Evolutionary conservation across 768 basidiomycete genomes (phyloP).

Genomic region (Leccinellum rugosiceps): DNA sequence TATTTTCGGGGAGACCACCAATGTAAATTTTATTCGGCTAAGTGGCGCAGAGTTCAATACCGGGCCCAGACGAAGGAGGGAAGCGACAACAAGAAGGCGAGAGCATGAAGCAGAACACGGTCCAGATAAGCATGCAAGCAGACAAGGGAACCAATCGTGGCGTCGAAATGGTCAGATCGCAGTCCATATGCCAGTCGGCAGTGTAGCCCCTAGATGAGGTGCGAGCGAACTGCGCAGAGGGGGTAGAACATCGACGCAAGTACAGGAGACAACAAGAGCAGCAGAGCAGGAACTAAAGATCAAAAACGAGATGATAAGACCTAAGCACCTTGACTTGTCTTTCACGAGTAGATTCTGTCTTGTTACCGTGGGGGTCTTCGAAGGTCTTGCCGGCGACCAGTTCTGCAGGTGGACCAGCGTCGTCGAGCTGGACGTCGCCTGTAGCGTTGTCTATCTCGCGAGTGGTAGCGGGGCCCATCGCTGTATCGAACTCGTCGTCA

Average conservation of each 20-base stretch:
- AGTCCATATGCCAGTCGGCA: constrained; percentile 23
- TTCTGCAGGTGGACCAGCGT: constrained; percentile 18
- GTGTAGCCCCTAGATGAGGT: constrained; percentile 13
- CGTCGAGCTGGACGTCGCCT: constrained; percentile 38
- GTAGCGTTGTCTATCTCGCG: constrained; percentile 44
- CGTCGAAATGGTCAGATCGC: constrained; percentile 22
- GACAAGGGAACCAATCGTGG: constrained; percentile 35
- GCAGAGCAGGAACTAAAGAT: constrained; percentile 24
- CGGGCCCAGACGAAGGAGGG: constrained; percentile 47
- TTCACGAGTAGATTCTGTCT: constrained; percentile 54
- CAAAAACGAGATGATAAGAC: constrained; percentile 47
- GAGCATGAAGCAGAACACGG: constrained; percentile 25
- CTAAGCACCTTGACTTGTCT: constrained; percentile 89
- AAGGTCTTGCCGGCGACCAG: constrained; percentile 11
- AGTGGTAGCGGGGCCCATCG: constrained; percentile 45
- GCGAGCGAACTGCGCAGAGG: constrained; percentile 11
- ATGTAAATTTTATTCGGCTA: constrained; percentile 95
- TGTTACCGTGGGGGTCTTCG: constrained; percentile 46
- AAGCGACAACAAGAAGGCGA: constrained; percentile 43
- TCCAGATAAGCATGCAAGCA: constrained; percentile 35
- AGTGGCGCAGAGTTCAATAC: constrained; percentile 68
- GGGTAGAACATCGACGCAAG: constrained; percentile 18
- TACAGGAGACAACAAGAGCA: constrained; percentile 16
- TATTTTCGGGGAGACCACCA: constrained; percentile 84
- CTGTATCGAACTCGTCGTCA: constrained; percentile 44